These are phyloP conservation scores for Colletotrichum aenigma DNA, from an alignment of 2,329 filamentous ascomycete genomes.

Conservation along the genomic window DNA sequence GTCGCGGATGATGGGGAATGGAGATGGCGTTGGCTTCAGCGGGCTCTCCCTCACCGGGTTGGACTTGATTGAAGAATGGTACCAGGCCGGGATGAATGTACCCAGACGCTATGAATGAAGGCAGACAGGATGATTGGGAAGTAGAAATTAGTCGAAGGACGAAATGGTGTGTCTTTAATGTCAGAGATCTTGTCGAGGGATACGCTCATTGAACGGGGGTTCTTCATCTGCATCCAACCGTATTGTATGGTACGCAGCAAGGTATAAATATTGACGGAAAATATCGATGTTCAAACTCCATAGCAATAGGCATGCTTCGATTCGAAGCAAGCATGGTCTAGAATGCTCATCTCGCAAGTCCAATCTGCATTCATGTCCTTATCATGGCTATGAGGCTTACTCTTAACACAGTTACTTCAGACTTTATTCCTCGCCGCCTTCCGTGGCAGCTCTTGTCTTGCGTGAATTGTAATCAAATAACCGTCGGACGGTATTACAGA, in stretches of 20 bases:
- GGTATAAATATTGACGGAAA: no score
- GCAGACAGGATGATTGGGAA: no score
- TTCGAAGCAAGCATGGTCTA: no score
- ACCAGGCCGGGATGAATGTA: background rate
- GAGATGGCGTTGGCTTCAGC: background rate
- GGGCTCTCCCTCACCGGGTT: accelerated
- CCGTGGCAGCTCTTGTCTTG: background rate
- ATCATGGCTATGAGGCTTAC: no score
- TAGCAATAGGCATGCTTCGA: no score
- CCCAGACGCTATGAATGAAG: no score
- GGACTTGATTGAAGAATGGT: background rate
- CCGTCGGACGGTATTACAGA: background rate
- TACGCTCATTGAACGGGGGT: background rate
- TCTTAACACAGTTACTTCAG: no score
- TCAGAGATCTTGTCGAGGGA: background rate
- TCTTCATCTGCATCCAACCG: background rate
- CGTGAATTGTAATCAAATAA: background rate
- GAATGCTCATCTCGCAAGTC: no score
- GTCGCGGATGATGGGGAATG: no score
- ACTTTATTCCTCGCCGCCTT: background rate
- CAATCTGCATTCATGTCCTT: no score
- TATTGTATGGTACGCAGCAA: no score
- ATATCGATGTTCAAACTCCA: no score
- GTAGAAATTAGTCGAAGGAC: background rate
- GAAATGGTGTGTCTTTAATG: accelerated